Evolutionary conservation across 495 filamentous ascomycete genomes (phyloP), one percentile per base, ranked within the genome.

Genomic region (Xylaria scruposa): DNA sequence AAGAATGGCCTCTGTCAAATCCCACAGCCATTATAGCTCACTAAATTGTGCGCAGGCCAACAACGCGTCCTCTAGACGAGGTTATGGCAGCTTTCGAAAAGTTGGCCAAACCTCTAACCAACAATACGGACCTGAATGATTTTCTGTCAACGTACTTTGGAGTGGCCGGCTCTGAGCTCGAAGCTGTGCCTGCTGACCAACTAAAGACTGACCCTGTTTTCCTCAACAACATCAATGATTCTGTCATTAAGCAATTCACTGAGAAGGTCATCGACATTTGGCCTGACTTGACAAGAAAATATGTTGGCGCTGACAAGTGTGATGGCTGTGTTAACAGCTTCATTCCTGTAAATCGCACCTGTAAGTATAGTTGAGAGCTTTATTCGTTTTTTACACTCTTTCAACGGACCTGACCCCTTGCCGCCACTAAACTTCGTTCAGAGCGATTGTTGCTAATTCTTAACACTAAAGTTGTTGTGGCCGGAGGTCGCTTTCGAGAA

Each of bases 401-500:
- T 8, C 13, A 31, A 29, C 33, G 0, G 12, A 21, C 6, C 1
- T 42, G 5, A 15, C 29, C 47, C 13, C 21, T 15, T 17, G 2
- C 15, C 21, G 9, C 47, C 8, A 0, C 4, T 6, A 38, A 3
- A 13, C 10, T 36, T 61, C 6, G 0, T 5, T 17, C 29, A 4
- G 7, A 26, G 40, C 5, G 31, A 24, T 4, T 3, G 17, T 51
- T 65, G 31, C 67, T 70, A 38, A 49, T 38, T 42, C 2, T 29
- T 70, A 6, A 51, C 12, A 3, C 47, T 61, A 17, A 47, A 76
- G 85, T 87, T 63, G 84, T 87, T 29, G 80, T 87, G 31, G 85
- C 85, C 3, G 85, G 85, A 26, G 85, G 85, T 15, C 82, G 85
- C 49, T 87, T 87, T 73, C 80, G 85, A 62, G 85, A 87, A 72